A percentile compares a stretch with the other conserved stretches of the same genome.
phyloP scores from a whole-genome alignment of 116 monocot genomes.

The Trichopus zeylanicus region DNA sequence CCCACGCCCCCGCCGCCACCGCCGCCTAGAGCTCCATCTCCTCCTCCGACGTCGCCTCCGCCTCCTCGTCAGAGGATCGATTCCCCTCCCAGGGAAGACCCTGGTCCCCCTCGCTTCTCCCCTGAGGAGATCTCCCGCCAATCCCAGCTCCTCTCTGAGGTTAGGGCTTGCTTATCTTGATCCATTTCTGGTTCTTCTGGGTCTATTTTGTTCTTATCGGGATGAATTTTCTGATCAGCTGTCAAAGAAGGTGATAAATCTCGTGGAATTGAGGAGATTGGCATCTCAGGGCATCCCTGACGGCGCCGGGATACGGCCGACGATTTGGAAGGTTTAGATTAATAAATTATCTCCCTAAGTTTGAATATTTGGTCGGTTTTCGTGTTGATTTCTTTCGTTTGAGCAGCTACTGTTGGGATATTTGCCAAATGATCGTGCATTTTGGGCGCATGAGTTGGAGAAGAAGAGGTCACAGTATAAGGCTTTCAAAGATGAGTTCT shows the following conservation, averaged over 20 bases:
- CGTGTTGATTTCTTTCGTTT: background rate
- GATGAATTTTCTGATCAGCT: conserved; percentile 19
- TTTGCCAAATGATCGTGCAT: conserved; percentile 50
- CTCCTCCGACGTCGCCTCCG: conserved; percentile 7
- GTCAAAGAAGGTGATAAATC: conserved; percentile 54
- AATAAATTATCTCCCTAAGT: background rate
- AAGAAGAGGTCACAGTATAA: conserved; percentile 67
- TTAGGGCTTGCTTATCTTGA: background rate
- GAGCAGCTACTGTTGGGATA: conserved; percentile 71
- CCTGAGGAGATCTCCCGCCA: conserved; percentile 54
- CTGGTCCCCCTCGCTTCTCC: conserved; percentile 12
- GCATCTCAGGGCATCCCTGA: conserved; percentile 68
- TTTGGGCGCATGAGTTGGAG: conserved; percentile 57
- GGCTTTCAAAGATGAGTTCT: conserved; percentile 69
- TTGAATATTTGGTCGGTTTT: background rate
- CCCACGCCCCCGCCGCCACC: conserved; percentile 7
- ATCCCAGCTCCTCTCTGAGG: conserved; percentile 64
- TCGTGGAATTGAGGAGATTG: conserved; percentile 59
- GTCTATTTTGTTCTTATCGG: background rate
- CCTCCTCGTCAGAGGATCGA: background rate
- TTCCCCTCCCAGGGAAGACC: conserved; percentile 1
- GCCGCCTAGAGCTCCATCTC: conserved; percentile 3
- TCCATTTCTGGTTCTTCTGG: background rate
- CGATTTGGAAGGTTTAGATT: conserved; percentile 63
- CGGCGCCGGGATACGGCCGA: conserved; percentile 59